A percentile compares a stretch with the other conserved stretches of the same genome.
phyloP scores from a whole-genome alignment of 2,329 filamentous ascomycete genomes.

The Aureobasidium subglaciale region DNA sequence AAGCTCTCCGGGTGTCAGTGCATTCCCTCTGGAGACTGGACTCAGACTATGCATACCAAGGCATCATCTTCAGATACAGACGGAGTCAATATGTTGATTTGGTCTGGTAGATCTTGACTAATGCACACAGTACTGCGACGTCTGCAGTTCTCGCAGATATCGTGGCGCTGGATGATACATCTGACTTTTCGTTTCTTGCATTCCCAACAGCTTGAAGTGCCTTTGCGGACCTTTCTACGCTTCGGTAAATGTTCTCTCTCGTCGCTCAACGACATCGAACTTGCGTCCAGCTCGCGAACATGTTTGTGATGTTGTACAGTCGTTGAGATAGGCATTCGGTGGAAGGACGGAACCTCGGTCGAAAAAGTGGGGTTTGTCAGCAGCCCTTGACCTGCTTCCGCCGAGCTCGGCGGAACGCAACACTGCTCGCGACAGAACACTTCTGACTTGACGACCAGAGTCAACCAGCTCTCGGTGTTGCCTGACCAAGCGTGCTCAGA shows the following conservation, averaged over 20 bases:
- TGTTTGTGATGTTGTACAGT: background rate
- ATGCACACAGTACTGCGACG: background rate
- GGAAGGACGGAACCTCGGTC: background rate
- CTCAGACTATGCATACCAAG: background rate
- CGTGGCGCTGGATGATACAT: background rate
- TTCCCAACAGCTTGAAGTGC: background rate
- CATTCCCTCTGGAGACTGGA: background rate
- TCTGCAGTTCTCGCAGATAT: background rate
- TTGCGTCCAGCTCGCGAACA: too few relatives aligned
- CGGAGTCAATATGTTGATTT: background rate
- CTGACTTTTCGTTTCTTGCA: conserved; percentile 1
- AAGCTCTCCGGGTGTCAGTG: too few relatives aligned
- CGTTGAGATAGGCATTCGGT: background rate
- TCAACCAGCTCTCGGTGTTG: too few relatives aligned
- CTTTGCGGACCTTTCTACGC: background rate
- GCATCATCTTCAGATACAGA: background rate
- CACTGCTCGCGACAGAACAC: background rate
- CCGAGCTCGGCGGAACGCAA: background rate
- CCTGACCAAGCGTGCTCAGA: too few relatives aligned
- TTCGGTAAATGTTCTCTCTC: background rate
- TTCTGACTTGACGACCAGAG: background rate
- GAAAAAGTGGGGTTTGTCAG: background rate
- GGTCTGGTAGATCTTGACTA: background rate
- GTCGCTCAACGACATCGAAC: background rate
- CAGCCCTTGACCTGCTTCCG: background rate